Conservation (phyloP, 2,329 filamentous ascomycete species). For the Xylariaceae sp. region DNA sequence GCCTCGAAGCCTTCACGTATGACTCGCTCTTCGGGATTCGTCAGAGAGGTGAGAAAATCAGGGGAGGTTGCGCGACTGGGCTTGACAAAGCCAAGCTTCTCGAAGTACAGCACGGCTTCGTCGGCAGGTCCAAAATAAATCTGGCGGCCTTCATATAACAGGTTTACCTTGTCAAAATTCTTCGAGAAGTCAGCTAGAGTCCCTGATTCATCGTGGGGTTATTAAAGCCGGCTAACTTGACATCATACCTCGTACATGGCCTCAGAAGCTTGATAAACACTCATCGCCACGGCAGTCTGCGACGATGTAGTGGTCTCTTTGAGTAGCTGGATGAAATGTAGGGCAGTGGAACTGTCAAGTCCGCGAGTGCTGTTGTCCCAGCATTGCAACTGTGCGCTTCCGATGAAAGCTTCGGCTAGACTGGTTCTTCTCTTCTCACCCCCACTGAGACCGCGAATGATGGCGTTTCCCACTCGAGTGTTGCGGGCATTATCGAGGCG, state of each 20-base stretch:
- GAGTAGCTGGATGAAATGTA: conserved; percentile 66
- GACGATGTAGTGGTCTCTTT: conserved; percentile 37
- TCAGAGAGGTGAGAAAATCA: conserved; percentile 67
- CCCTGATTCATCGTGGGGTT: no score
- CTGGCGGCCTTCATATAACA: conserved; percentile 54
- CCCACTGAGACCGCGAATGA: conserved; percentile 64
- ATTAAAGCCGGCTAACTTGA: no score
- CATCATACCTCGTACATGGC: conserved; percentile 46
- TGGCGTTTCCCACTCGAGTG: conserved; percentile 69
- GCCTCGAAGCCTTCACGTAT: conserved; percentile 49
- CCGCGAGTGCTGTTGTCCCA: conserved; percentile 68
- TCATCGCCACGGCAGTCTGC: conserved; percentile 29
- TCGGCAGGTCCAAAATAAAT: conserved; percentile 57
- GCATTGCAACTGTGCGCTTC: conserved; percentile 50
- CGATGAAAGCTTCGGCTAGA: conserved; percentile 53
- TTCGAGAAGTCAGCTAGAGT: not conserved
- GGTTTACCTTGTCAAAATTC: conserved; percentile 49
- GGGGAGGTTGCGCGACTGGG: conserved; percentile 59
- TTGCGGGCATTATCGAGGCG: conserved; percentile 43
- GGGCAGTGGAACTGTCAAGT: conserved; percentile 65
- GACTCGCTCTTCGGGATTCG: conserved; percentile 46
- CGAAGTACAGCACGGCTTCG: conserved; percentile 57
- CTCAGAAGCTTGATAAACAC: conserved; percentile 65
- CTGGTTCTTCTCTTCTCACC: conserved; percentile 63
- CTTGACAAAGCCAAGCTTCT: conserved; percentile 59